phyloP scores from a whole-genome alignment of 2,329 filamentous ascomycete species.

The Penicillium sp. region DNA sequence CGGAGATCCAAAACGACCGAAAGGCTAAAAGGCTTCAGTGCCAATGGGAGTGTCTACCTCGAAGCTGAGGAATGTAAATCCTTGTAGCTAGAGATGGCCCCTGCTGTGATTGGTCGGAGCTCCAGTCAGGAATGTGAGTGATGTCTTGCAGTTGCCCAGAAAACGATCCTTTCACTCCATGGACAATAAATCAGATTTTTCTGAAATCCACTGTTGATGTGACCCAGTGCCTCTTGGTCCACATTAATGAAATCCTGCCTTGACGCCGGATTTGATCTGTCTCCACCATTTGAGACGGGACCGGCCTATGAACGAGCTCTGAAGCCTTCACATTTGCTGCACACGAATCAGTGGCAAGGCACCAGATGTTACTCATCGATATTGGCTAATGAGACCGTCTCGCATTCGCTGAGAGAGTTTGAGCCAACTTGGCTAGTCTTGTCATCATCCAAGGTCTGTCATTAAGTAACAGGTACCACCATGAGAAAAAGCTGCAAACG shows the following conservation, averaged over 20 bases:
- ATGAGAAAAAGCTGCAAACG: slow-evolving; percentile 13
- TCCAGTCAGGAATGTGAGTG: slow-evolving; percentile 7
- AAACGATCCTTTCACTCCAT: background rate
- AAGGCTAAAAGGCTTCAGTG: background rate
- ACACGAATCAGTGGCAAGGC: background rate
- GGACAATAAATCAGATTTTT: background rate
- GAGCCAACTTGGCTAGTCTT: slow-evolving; percentile 9
- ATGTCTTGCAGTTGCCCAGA: background rate
- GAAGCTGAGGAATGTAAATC: slow-evolving; percentile 11
- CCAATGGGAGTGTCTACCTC: slow-evolving; percentile 5
- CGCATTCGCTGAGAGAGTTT: background rate
- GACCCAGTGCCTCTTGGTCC: slow-evolving; percentile 2
- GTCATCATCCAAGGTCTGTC: slow-evolving; percentile 16
- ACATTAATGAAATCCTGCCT: slow-evolving; percentile 12
- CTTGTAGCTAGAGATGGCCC: background rate
- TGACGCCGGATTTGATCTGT: background rate
- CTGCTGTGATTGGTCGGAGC: background rate
- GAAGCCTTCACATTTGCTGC: background rate
- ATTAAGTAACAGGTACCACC: slow-evolving; percentile 11
- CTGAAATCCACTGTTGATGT: background rate
- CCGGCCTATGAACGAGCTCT: background rate
- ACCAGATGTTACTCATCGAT: background rate
- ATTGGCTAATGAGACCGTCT: background rate
- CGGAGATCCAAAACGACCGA: background rate
- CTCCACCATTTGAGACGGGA: background rate